A percentile compares a stretch with the other conserved stretches of the same genome.
phyloP scores from a whole-genome alignment of 129 eudicot genomes.

The Kitagawia praeruptora region DNA sequence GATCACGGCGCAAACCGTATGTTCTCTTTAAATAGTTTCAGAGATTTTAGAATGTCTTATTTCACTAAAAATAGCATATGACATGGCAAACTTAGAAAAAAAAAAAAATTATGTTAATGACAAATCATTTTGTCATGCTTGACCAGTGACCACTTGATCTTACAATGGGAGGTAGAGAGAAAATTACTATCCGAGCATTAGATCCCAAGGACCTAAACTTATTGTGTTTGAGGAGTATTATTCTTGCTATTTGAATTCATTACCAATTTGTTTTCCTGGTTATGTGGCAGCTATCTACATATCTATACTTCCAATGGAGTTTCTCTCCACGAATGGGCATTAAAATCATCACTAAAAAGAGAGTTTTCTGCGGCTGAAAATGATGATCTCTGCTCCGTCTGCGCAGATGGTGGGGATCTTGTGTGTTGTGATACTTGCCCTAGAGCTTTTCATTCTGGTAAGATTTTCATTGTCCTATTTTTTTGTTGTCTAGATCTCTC shows the following conservation, averaged over 20 bases:
- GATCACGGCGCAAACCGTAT: conserved; percentile 92
- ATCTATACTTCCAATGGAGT: conserved; percentile 85
- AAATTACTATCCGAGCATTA: neutral
- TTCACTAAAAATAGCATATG: neutral
- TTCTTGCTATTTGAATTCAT: neutral
- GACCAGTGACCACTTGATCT: neutral
- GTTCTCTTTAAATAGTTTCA: conserved; percentile 14
- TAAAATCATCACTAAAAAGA: conserved; percentile 37
- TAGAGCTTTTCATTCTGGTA: conserved; percentile 78
- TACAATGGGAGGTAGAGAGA: neutral
- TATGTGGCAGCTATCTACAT: conserved; percentile 49
- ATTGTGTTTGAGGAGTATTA: neutral
- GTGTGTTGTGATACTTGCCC: conserved; percentile 81
- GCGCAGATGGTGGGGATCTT: conserved; percentile 72
- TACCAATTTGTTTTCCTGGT: neutral
- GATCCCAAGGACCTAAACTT: neutral
- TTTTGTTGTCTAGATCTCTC: neutral
- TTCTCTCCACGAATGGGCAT: conserved; percentile 76
- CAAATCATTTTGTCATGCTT: neutral
- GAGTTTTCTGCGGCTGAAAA: conserved; percentile 56
- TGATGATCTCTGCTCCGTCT: conserved; percentile 85
- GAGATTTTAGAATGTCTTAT: neutral
- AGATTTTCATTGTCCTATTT: conserved; percentile 10
- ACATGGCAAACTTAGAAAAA: neutral
- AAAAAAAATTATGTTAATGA: neutral